Base-by-base conservation (phyloP, 768 basidiomycete genomes). In the Boletus tylopilopsis region DNA sequence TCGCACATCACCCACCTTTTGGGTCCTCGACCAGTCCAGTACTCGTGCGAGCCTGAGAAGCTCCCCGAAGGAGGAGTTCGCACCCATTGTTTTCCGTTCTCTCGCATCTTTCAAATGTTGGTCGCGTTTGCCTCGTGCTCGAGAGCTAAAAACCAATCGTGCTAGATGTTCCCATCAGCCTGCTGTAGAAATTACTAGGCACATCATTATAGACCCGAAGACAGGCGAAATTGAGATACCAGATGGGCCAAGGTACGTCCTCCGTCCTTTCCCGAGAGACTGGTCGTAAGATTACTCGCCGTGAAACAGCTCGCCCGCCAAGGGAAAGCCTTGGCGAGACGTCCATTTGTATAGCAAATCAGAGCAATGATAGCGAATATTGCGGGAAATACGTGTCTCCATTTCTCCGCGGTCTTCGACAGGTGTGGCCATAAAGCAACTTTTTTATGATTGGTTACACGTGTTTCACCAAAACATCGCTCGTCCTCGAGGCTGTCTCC, bases 91-190 rank as follows among this genome's bases (percentile, higher is more conserved):
- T 82, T 79, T 62, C 90, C 89, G 6, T 68, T 93, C 38, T 79
- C 85, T 24, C 80, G 91, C 15, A 73, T 92, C 23, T 87, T 94
- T 59, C 73, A 75, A 64, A 70, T 88, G 90, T 87, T 60, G 68
- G 81, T 67, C 8, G 9, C 35, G 22, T 33, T 47, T 38, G 15
- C 35, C 24, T 60, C 56, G 9, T 10, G 25, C 30, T 32, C 29
- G 16, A 42, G 18, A 22, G 25, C 51, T 61, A 59, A 34, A 50
- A 38, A 23, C 19, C 13, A 9, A 32, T 38, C 35, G 35, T 18
- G 21, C 49, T 56, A 92, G 90, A 55, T 92, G 90, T 64, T 73
- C 76, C 41, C 75, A 76, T 19, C 67, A 69, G 43, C 80, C 89
- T 42, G 82, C 84, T 10, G 72, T 87, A 12, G 90, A 92, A 67